phyloP scores from a whole-genome alignment of 192 early-diverging fungal species.

The Paraglomus brasilianum region DNA sequence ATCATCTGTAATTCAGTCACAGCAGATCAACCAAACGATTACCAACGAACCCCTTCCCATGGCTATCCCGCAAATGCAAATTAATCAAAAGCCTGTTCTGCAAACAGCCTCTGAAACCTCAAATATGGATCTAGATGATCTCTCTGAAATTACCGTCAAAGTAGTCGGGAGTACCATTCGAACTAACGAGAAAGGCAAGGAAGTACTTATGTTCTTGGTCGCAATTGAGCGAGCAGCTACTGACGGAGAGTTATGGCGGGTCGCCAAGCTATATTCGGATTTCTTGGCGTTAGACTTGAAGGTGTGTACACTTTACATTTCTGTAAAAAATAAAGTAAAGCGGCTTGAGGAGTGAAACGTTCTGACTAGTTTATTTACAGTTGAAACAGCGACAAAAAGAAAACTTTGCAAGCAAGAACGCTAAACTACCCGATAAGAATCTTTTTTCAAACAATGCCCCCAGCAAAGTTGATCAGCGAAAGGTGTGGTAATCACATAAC shows the following conservation, averaged over 20 bases:
- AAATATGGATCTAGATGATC: neutral
- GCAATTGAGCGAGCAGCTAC: conserved; percentile 44
- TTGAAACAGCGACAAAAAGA: conserved; percentile 25
- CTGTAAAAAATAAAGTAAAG: no score
- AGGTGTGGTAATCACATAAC: conserved; percentile 43
- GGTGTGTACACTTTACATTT: no score
- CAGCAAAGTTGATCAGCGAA: conserved; percentile 84
- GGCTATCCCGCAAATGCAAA: no score
- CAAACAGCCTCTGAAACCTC: no score
- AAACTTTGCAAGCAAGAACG: conserved; percentile 43
- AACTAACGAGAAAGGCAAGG: conserved; percentile 77
- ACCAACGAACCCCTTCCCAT: no score
- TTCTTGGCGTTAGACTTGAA: conserved; percentile 77
- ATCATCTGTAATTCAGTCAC: no score
- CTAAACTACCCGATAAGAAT: conserved; percentile 82
- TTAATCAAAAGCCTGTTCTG: no score
- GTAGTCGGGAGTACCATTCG: conserved; percentile 59
- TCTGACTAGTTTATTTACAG: neutral
- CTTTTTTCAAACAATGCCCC: conserved; percentile 80
- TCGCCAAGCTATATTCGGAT: conserved; percentile 88
- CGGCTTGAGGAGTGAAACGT: no score
- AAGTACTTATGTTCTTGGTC: conserved; percentile 64
- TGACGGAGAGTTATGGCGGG: conserved; percentile 65
- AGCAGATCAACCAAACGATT: no score
- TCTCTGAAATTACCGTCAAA: conserved; percentile 36